phyloP scores from a whole-genome alignment of 2,329 filamentous ascomycete genomes.

The Cercospora nicotianae region DNA sequence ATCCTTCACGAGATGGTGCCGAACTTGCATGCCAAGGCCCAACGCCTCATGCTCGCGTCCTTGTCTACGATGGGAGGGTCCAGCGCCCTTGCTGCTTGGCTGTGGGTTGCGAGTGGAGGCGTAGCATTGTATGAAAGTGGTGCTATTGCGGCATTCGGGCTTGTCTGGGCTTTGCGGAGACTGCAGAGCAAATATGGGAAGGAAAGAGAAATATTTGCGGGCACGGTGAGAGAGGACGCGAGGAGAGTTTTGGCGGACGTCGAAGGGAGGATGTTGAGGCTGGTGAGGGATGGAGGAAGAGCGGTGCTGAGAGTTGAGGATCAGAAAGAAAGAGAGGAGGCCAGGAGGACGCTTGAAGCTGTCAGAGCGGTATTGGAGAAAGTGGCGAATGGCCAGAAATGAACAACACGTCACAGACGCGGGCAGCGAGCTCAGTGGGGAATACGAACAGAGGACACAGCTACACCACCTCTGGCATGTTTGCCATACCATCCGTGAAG shows the following conservation, averaged over 20 bases:
- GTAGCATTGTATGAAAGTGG: conserved; percentile 59
- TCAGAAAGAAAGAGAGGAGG: conserved; percentile 43
- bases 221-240: conserved; percentile 58
- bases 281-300: conserved; percentile 50
- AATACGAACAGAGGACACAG: not conserved
- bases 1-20: conserved; percentile 46
- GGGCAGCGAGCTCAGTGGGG: too few species aligned
- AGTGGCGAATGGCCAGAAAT: not conserved
- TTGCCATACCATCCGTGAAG: not conserved
- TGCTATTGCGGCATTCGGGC: conserved; percentile 59
- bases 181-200: conserved; percentile 61
- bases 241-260: conserved; percentile 55
- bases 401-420: too few species aligned
- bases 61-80: conserved; percentile 65
- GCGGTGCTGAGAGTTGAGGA: conserved; percentile 40
- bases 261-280: conserved; percentile 51
- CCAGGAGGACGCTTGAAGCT: conserved; percentile 40
- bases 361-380: not conserved
- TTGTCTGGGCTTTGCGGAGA: conserved; percentile 58
- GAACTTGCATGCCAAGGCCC: conserved; percentile 47
- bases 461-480: not conserved
- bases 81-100: conserved; percentile 55
- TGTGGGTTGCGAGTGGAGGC: conserved; percentile 55
- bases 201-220: conserved; percentile 54
- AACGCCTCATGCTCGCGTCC: conserved; percentile 65